These are phyloP conservation scores for Drechslera avenae DNA, from an alignment of 2,329 filamentous ascomycete genomes.

Conservation along the genomic window DNA sequence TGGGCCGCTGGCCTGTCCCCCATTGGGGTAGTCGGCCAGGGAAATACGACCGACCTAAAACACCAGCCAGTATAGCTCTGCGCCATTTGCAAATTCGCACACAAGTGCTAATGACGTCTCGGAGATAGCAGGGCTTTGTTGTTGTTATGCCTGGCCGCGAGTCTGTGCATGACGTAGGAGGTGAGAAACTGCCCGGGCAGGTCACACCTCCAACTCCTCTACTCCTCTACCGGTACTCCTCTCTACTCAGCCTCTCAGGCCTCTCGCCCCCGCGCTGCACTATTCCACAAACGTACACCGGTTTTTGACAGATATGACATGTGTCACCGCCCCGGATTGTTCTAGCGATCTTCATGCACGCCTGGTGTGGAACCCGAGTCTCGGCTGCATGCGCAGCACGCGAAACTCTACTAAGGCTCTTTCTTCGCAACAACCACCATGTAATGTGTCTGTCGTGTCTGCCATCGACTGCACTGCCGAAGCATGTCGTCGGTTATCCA, in stretches of 20 bases:
- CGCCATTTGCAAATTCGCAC: no score
- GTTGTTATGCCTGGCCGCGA: no score
- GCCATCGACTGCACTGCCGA: constrained; percentile 38
- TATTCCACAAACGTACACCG: constrained; percentile 21
- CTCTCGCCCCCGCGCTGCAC: no score
- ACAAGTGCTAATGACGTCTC: neutral
- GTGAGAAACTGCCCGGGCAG: constrained; percentile 1
- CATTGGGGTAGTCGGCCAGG: neutral
- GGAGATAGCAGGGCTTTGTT: neutral
- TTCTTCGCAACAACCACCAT: constrained; percentile 5
- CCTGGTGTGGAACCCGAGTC: constrained; percentile 16
- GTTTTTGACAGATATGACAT: constrained; percentile 7
- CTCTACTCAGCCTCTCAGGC: constrained; percentile 13
- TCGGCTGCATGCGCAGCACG: constrained; percentile 12
- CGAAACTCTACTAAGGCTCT: constrained; percentile 3
- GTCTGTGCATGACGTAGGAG: no score
- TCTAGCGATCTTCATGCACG: constrained; percentile 8
- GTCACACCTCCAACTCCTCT: constrained; percentile 10
- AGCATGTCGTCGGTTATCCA: constrained; percentile 40
- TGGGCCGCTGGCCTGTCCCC: neutral
- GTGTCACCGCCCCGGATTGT: constrained; percentile 4
- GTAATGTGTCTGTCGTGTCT: constrained; percentile 13
- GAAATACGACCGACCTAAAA: neutral
- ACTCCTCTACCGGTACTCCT: neutral
- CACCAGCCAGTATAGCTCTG: no score